These are phyloP conservation scores for Suhomyces bokatorum DNA, from an alignment of 1,139 yeast genomes.

Conservation along the genomic window DNA sequence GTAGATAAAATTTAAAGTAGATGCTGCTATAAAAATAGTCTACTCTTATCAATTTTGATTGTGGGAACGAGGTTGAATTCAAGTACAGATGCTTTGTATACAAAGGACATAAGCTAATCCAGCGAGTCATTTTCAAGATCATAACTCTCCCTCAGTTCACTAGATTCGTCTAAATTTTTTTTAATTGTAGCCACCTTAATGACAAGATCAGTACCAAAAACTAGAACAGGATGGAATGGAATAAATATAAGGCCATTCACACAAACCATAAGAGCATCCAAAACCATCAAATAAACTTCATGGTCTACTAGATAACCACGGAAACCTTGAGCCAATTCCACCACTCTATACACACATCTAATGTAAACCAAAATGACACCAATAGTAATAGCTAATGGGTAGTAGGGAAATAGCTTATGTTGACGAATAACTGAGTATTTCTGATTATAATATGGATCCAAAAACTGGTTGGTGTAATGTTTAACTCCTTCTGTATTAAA, in stretches of 20 bases:
- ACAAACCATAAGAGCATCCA: slow-evolving; percentile 75
- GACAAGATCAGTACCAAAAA: slow-evolving; percentile 37
- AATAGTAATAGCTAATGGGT: slow-evolving; percentile 52
- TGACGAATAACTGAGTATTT: slow-evolving; percentile 43
- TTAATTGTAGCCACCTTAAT: slow-evolving; percentile 39
- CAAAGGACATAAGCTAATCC: too few relatives aligned
- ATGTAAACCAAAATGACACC: slow-evolving; percentile 62
- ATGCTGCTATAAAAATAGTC: too few relatives aligned
- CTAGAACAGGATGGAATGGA: slow-evolving; percentile 54
- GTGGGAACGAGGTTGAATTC: too few relatives aligned
- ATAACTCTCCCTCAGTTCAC: neutral
- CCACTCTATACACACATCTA: slow-evolving; percentile 79
- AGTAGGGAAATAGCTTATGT: slow-evolving; percentile 42
- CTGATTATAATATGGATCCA: slow-evolving; percentile 40
- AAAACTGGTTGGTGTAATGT: slow-evolving; percentile 22
- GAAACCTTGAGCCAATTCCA: slow-evolving; percentile 81
- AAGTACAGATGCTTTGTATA: too few relatives aligned
- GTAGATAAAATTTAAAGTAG: too few relatives aligned
- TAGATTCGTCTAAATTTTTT: slow-evolving; percentile 27
- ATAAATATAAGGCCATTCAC: slow-evolving; percentile 46
- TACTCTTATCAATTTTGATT: too few relatives aligned
- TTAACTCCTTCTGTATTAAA: slow-evolving; percentile 27
- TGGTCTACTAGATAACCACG: slow-evolving; percentile 64
- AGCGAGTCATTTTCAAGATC: neutral
- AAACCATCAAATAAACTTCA: slow-evolving; percentile 71